Evolutionary conservation across 345 rosid genomes (phyloP).

Genomic region (Pelargonium nanum): DNA sequence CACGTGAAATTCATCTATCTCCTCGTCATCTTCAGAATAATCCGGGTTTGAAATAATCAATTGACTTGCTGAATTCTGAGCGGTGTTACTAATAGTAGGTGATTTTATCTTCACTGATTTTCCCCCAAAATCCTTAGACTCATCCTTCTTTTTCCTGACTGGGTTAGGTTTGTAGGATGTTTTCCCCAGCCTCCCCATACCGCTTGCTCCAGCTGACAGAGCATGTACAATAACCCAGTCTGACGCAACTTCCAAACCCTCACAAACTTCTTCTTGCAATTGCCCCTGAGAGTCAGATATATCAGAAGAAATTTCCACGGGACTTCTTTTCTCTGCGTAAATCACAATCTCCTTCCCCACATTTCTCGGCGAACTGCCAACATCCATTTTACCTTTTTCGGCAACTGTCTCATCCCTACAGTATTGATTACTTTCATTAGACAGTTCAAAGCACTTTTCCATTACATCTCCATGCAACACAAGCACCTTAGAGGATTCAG

Average conservation of each 20-base stretch:
- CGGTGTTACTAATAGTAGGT: conserved; percentile 2
- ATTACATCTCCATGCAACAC: too few relatives aligned
- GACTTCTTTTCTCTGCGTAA: neutral
- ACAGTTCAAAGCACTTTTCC: too few relatives aligned
- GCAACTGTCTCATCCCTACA: too few relatives aligned
- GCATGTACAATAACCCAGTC: conserved; percentile 21
- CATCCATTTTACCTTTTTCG: too few relatives aligned
- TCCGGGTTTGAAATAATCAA: conserved; percentile 9
- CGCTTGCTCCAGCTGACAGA: conserved; percentile 20
- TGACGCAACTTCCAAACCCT: conserved; percentile 3
- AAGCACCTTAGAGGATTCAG: too few relatives aligned
- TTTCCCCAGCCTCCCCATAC: conserved; percentile 13
- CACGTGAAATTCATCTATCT: conserved; percentile 5
- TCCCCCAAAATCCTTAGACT: conserved; percentile 16
- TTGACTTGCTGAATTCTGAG: conserved; percentile 7
- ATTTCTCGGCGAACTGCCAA: too few relatives aligned
- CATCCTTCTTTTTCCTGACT: conserved; percentile 3
- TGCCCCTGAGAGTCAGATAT: conserved; percentile 6
- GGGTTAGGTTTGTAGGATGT: conserved; percentile 10
- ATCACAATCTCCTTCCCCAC: neutral
- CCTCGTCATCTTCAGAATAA: conserved; percentile 13
- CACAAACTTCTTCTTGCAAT: conserved; percentile 9
- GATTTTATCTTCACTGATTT: conserved; percentile 9
- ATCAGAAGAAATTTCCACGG: neutral
- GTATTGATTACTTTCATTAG: too few relatives aligned